phyloP scores from a whole-genome alignment of 2,329 filamentous ascomycete genomes.

The Endocalyx cinctus region DNA sequence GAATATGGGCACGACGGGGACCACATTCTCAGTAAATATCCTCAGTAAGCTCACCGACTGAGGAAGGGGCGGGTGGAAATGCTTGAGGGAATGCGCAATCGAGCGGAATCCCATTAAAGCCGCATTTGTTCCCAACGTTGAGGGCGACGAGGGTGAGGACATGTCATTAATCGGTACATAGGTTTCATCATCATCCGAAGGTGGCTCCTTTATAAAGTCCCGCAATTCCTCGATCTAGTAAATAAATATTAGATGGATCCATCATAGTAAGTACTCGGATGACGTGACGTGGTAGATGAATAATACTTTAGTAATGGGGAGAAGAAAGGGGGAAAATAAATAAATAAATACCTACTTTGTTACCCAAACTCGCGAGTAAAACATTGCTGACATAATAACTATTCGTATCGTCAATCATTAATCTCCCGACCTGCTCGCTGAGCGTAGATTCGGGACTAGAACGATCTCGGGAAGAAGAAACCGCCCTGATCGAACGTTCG shows the following conservation, averaged over 20 bases:
- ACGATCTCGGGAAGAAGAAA: background rate
- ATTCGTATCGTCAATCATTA: slow-evolving; percentile 13
- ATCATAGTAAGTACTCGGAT: no score
- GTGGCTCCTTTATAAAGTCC: slow-evolving; percentile 14
- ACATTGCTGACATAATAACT: slow-evolving; percentile 19
- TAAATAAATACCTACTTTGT: slow-evolving; percentile 26
- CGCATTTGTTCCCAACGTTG: slow-evolving; percentile 12
- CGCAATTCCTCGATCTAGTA: slow-evolving; percentile 15
- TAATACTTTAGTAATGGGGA: no score
- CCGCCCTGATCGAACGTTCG: background rate
- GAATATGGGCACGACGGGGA: slow-evolving; percentile 22
- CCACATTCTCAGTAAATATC: slow-evolving; percentile 21
- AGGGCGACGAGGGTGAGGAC: slow-evolving; percentile 1
- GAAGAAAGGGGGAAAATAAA: no score
- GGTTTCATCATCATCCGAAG: slow-evolving; percentile 8
- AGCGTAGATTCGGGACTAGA: background rate
- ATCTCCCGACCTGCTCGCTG: slow-evolving; percentile 6
- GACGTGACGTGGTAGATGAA: no score
- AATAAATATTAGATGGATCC: no score
- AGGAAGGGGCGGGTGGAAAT: slow-evolving; percentile 18
- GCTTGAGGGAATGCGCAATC: slow-evolving; percentile 17
- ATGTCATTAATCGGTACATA: slow-evolving; percentile 3
- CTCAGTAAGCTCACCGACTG: slow-evolving; percentile 18
- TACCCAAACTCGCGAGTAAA: slow-evolving; percentile 24
- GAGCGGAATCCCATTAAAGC: slow-evolving; percentile 20